Evolutionary conservation across 75 land plant genomes (phyloP), one percentile per base, ranked within the genome.

Genomic region (Chamaecyparis obtusa): DNA sequence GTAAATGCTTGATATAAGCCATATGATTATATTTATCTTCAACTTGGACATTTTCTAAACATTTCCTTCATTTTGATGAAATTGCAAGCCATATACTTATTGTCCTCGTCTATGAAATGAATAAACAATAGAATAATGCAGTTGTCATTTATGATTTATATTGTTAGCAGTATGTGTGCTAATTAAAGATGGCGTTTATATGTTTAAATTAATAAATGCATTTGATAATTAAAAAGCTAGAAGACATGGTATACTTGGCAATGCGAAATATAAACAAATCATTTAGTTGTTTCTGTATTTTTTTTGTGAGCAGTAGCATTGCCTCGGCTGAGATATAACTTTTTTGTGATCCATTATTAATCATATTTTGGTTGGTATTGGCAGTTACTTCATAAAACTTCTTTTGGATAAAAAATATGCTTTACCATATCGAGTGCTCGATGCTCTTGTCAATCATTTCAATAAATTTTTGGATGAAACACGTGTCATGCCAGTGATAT

Each of bases 351-450:
- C 1, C 24, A 30, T 56, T n/a, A 84, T 30, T 33, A 35, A 17
- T 19, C 27, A 36, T 56, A 35, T 35, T 55, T 84, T 84, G 43
- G 64, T 84, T 56, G 57, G 74, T 69, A 71, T 14, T 89, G 89
- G 90, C 95, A 98, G 99, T 86, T 98, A 95, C 84, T 98, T 98
- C 51, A 91, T 98, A 86, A 98, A 97, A 92, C 91, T 98, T 84
- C 87, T 97, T 32, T 54, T 98, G 79, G 99, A 98, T 90, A 98
- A 98, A 90, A 98, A 98, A 80, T 95, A 98, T 91, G 94, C 97
- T 54, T 87, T 98, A 88, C 99, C 99, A 81, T 94, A 95, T 64
- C 94, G 97, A 41, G 99, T 95, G 13, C 84, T 98, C 78, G 99
- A 98, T 92, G 92, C 96, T 67, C 86, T 96, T 77, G 90, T 94